phyloP scores from a whole-genome alignment of 805 yeast genomes.

The Lachancea mirantina region DNA sequence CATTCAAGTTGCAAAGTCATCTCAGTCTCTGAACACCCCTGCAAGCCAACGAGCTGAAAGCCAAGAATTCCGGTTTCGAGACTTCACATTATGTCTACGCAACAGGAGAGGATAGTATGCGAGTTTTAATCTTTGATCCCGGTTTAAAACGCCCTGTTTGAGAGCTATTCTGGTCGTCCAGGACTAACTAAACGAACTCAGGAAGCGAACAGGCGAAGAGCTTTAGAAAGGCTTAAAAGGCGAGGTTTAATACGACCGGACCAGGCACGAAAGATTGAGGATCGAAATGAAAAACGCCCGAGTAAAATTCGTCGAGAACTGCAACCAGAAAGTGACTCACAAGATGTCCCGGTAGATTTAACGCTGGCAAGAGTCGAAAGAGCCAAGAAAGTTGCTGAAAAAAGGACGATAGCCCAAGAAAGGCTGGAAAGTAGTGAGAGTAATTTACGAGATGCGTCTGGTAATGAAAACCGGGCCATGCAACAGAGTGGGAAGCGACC shows the following conservation, averaged over 20 bases:
- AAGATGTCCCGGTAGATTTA: too few relatives aligned
- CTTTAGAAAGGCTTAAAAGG: constrained; percentile 49
- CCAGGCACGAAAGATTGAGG: constrained; percentile 18
- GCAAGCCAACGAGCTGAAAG: too few relatives aligned
- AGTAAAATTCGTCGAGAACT: too few relatives aligned
- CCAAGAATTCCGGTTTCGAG: too few relatives aligned
- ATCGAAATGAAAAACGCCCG: constrained; percentile 14
- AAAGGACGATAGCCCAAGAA: constrained; percentile 48
- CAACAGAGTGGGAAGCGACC: constrained; percentile 15
- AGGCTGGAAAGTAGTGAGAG: constrained; percentile 32
- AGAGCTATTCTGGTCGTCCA: background rate
- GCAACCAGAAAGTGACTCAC: too few relatives aligned
- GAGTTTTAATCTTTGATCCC: too few relatives aligned
- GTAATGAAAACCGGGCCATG: constrained; percentile 13
- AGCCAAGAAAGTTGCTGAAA: constrained; percentile 41
- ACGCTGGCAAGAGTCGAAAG: constrained; percentile 41
- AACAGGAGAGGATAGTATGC: constrained; percentile 32
- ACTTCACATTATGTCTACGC: too few relatives aligned
- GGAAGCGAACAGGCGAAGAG: constrained; percentile 60
- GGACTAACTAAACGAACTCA: constrained; percentile 14
- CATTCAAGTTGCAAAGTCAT: too few relatives aligned
- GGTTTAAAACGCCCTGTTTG: background rate
- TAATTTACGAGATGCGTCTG: constrained; percentile 35
- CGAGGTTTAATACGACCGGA: constrained; percentile 32
- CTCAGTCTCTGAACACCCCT: too few relatives aligned